phyloP scores from a whole-genome alignment of 1,284 basidiomycete species.

The Erythrobasidium hasegawianum region DNA sequence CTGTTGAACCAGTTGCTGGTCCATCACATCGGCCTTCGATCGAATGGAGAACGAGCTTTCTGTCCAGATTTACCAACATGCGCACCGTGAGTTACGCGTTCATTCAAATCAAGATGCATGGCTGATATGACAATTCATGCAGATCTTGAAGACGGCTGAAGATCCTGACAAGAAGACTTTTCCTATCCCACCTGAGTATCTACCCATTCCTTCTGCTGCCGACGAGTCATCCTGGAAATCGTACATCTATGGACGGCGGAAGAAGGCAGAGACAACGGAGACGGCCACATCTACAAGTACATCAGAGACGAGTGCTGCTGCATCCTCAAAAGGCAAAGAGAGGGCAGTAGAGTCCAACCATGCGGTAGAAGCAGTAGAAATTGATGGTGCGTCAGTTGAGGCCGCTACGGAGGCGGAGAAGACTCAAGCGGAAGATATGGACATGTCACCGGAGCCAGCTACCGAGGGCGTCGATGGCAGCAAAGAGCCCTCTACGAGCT shows the following conservation, averaged over 20 bases:
- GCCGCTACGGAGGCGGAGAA: too few relatives aligned
- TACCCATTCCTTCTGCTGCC: conserved; percentile 33
- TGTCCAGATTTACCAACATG: conserved; percentile 32
- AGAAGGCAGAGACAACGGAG: conserved; percentile 1
- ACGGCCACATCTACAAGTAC: too few relatives aligned
- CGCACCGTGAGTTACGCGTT: conserved; percentile 21
- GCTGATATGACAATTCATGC: too few relatives aligned
- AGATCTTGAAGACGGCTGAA: background rate
- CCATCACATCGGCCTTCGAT: conserved; percentile 18
- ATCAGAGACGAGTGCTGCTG: too few relatives aligned
- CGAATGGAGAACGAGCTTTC: conserved; percentile 27
- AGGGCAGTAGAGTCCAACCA: background rate
- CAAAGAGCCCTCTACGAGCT: too few relatives aligned
- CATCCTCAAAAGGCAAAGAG: background rate
- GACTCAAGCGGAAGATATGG: too few relatives aligned
- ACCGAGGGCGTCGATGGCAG: too few relatives aligned
- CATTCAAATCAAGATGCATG: too few relatives aligned
- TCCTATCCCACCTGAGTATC: conserved; percentile 22
- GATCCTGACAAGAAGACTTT: conserved; percentile 6
- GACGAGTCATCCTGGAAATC: conserved; percentile 40
- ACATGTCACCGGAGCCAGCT: too few relatives aligned
- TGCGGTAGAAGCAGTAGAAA: too few relatives aligned
- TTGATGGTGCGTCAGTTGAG: too few relatives aligned
- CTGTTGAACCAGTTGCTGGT: background rate
- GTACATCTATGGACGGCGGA: conserved; percentile 41